Conservation (phyloP, 2,329 filamentous ascomycete species). For the Fusarium palustre region DNA sequence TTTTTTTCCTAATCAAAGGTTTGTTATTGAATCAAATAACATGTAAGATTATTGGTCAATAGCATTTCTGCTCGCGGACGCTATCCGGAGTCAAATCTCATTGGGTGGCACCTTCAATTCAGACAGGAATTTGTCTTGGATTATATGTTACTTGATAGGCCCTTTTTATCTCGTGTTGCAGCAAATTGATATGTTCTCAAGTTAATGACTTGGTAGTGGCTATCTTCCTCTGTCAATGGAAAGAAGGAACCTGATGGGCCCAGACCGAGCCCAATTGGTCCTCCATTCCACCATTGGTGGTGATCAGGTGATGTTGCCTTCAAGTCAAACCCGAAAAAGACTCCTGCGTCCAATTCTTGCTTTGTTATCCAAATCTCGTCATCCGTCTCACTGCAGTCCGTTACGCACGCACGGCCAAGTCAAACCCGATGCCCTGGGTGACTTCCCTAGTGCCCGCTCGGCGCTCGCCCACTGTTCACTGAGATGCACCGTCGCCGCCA, state of each 20-base stretch:
- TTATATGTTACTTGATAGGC: slow-evolving; percentile 1
- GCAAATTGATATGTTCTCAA: neutral
- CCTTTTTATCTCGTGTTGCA: neutral
- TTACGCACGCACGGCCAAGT: neutral
- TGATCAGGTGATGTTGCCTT: slow-evolving; percentile 3
- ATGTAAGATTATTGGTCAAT: slow-evolving; percentile 35
- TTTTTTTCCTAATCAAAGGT: neutral
- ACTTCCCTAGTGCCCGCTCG: slow-evolving; percentile 46
- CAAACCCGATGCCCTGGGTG: slow-evolving; percentile 42
- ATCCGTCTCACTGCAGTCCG: neutral
- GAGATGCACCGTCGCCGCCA: slow-evolving; percentile 24
- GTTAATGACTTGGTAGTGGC: neutral
- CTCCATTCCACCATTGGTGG: neutral
- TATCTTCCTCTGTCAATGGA: neutral
- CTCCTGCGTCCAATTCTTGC: neutral
- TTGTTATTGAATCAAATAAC: neutral
- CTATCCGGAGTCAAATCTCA: neutral
- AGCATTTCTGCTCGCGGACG: neutral
- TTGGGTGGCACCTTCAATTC: slow-evolving; percentile 8
- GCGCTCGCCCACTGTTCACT: slow-evolving; percentile 35
- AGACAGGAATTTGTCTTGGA: slow-evolving; percentile 19
- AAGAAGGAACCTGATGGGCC: neutral
- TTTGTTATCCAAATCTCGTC: neutral
- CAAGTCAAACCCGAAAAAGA: neutral
- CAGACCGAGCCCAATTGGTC: neutral